Conservation (phyloP, 148 eudicot species). For the Chenopodium quinoa region DNA sequence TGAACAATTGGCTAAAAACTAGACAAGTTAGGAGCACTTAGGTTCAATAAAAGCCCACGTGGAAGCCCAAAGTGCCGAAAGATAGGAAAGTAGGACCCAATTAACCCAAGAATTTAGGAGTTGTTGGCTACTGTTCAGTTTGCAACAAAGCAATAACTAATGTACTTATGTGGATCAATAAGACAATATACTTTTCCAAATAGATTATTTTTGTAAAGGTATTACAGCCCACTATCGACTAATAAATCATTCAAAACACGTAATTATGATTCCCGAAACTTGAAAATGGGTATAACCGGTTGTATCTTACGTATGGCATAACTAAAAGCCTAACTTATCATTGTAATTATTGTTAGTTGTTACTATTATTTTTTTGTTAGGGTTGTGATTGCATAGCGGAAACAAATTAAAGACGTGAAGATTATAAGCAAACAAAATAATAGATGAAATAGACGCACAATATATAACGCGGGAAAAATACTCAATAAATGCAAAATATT, state of each 20-base stretch:
- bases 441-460: no score
- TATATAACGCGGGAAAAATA: no score
- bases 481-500: no score
- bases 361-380: no score
- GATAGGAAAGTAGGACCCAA: background rate
- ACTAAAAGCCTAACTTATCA: no score
- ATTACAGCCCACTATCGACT: background rate
- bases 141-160: background rate
- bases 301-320: no score
- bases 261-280: background rate
- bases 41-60: background rate
- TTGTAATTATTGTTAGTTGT: no score
- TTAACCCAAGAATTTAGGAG: background rate
- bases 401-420: no score
- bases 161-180: background rate
- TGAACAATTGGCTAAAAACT: background rate
- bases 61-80: slow-evolving; percentile 4
- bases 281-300: no score
- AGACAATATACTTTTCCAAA: background rate
- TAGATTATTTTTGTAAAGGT: background rate
- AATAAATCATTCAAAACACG: background rate
- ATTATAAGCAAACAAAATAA: no score
- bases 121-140: background rate
- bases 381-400: no score
- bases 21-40: background rate